Base-by-base conservation (phyloP, 768 basidiomycete species). In the Naganishia vaughanmartiniae region DNA sequence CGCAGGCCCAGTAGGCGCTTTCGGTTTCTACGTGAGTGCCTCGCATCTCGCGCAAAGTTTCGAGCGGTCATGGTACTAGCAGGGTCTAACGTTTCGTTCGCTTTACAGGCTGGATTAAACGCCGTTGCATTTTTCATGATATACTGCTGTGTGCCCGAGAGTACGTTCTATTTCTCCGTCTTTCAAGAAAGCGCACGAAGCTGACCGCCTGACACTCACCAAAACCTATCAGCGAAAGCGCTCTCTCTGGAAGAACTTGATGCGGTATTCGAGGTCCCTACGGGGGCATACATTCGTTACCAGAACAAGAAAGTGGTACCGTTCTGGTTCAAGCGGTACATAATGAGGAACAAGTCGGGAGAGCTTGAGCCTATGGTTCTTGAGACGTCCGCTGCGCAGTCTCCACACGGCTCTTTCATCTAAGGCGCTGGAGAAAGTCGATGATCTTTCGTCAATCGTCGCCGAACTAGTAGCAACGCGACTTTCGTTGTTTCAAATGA, bases 41-140 rank as follows among this genome's bases (percentile, higher is more conserved):
- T 15, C 90, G 90, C 90, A 65, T 74, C 74, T 14, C 90, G 90
- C 90, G 78, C 87, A 84, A 14, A 90, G 87, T 85, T 90, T 89
- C 34, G 34, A 36, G 34, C 34, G 34, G 12, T 12, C 6, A 36
- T 36, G 6, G 4, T 36, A 4, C 34, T 5, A 36, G 34, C 34
- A 36, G 12, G 34, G 12, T 12, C 12, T 36, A 12, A 36, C 12
- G 4, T 12, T 12, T 36, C 34, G 6, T 12, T 36, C 12, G 6
- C 4, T 5, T 36, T 42, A 11, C 31, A 69, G 68, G 68, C 68
- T 24, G 68, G 68, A 4, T n/a, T 69, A n/a, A 60, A 58, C 14
- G 54, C 54, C 24, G 53, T 60, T 17, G 57, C 53, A 48, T 71
- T 77, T 26, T 57, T 78, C 45, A 60, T 77, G 72, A 74, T 77